Base-by-base conservation (phyloP, 176 grass and related monocot species). In the Paspalum vaginatum region DNA sequence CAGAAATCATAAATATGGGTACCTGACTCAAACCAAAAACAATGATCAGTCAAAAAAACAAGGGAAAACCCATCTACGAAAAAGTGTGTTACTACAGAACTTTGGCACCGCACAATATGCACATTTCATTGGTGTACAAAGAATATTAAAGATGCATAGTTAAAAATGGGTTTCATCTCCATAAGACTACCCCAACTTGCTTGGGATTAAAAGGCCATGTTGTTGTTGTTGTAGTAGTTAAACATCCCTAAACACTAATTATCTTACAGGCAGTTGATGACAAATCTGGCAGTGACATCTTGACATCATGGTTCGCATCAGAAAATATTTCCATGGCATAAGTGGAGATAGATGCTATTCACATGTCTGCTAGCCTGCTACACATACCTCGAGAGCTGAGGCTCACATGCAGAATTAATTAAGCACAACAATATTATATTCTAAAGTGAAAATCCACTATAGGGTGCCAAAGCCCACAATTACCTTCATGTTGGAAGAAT, bases 1-100 rank as follows among this genome's bases (percentile, higher is more conserved):
- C 81, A 73, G 92, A 94, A 82, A 98, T 86, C 49, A 98, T 84
- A 79, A 89, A 94, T 83, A 95, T 94, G n/a, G 92, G 95, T 60
- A 88, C 86, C 95, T 95, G 46, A 66, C 7, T 84, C 46, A 42
- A 26, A 85, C n/a, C 32, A 63, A 61, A 49, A 55, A 73, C 0
- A 59, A 77, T 48, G 6, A 60, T 51, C 25, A 79, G 37, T 47
- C 50, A 2, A 84, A 75, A 75, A 58, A 14, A 57, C 18, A n/a
- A 1, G 42, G 1, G 0, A 6, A 61, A 85, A n/a, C 7, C 7
- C 78, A 32, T 45, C 5, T 55, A 10, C 42, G 8, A 24, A 83
- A 83, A 61, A 24, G 68, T 41, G 15, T 47, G 20, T 20, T 39
- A 57, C 39, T 37, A 26, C 40, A 65, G 27, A 47, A 11, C 65